phyloP scores from a whole-genome alignment of 73 alveolate genomes.

The Tetrahymena elliotti region DNA sequence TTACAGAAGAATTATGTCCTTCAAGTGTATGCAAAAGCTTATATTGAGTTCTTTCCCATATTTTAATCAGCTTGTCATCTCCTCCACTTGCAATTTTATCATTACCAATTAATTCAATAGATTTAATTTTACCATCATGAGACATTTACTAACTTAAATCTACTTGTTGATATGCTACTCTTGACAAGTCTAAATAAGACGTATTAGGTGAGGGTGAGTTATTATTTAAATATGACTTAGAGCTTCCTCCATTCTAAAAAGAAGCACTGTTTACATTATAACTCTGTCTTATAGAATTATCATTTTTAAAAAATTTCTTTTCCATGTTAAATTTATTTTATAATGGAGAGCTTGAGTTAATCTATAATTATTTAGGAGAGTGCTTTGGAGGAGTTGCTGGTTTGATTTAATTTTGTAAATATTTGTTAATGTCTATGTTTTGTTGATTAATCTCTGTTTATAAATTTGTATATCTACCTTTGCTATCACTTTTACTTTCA shows the following conservation, averaged over 20 bases:
- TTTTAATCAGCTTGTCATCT: not conserved
- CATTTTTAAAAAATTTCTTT: not conserved
- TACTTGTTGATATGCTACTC: not conserved
- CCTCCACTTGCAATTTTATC: not conserved
- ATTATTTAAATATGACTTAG: not conserved
- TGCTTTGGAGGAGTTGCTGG: not conserved
- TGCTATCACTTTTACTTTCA: not conserved
- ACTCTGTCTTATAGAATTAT: not conserved
- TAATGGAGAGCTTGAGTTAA: not conserved
- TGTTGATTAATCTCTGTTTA: not conserved
- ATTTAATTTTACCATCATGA: not conserved
- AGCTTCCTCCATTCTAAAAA: not conserved
- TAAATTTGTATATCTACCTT: not conserved
- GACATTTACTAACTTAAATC: not conserved
- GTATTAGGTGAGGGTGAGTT: not conserved
- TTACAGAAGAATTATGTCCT: not conserved
- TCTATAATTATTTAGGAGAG: not conserved
- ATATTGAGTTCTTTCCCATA: not conserved
- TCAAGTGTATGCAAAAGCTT: not conserved
- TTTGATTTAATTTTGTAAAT: not conserved
- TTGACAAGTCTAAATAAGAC: not conserved
- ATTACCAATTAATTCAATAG: not conserved
- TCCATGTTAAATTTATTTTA: not conserved
- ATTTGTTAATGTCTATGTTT: not conserved
- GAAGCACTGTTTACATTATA: not conserved